phyloP scores from a whole-genome alignment of 1,284 basidiomycete genomes.

The Malassezia slooffiae region DNA sequence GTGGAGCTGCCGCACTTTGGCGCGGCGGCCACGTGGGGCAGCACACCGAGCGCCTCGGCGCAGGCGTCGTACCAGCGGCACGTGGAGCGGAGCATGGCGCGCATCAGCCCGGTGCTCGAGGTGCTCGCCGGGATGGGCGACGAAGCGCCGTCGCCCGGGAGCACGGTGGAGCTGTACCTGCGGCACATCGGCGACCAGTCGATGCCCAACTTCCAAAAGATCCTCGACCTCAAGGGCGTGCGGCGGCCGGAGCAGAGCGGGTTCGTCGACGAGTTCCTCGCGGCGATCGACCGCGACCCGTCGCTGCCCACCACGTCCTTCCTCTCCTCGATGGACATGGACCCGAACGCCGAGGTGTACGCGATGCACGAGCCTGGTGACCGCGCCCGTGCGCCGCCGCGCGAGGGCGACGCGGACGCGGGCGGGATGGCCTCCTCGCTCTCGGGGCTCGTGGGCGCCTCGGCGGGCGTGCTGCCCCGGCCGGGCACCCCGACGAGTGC shows the following conservation, averaged over 20 bases:
- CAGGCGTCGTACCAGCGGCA: constrained; percentile 30
- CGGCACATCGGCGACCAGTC: constrained; percentile 30
- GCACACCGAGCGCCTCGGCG: constrained; percentile 15
- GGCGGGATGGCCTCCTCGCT: neutral
- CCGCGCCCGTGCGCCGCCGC: too few relatives aligned
- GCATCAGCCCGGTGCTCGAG: constrained; percentile 26
- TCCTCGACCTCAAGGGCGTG: constrained; percentile 67
- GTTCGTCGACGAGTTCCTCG: constrained; percentile 13
- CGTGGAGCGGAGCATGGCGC: constrained; percentile 21
- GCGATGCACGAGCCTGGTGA: constrained; percentile 16
- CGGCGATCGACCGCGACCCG: constrained; percentile 2
- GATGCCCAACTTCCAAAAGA: constrained; percentile 62
- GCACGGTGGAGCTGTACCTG: constrained; percentile 31
- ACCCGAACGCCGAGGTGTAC: constrained; percentile 12
- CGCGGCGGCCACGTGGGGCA: constrained; percentile 12
- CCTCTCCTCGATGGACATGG: constrained; percentile 57
- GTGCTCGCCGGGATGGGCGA: constrained; percentile 22
- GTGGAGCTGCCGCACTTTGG: constrained; percentile 32
- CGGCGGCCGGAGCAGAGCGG: constrained; percentile 11
- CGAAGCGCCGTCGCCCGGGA: constrained; percentile 9
- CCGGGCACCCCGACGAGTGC: constrained; percentile 12
- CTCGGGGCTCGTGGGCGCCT: constrained; percentile 5
- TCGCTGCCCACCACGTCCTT: constrained; percentile 22
- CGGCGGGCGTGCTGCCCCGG: constrained; percentile 8
- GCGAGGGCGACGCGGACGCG: constrained; percentile 10